phyloP scores from a whole-genome alignment of 1,284 basidiomycete species.

The Takashimella tepidaria region DNA sequence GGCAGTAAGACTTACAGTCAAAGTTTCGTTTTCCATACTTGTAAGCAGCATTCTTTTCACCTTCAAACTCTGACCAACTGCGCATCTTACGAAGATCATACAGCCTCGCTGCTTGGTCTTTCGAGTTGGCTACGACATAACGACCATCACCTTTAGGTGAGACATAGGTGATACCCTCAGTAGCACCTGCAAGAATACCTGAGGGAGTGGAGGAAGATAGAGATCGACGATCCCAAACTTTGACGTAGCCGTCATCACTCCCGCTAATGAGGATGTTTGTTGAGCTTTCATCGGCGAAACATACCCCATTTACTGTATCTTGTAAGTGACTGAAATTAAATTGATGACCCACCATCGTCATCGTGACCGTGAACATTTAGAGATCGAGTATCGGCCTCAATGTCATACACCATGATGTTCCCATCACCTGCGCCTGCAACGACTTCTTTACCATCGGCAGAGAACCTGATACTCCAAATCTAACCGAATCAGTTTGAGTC shows the following conservation, averaged over 20 bases:
- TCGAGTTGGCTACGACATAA: slow-evolving; percentile 95
- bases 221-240: slow-evolving; percentile 95
- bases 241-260: slow-evolving; percentile 88
- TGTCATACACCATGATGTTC: slow-evolving; percentile 72
- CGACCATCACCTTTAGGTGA: slow-evolving; percentile 85
- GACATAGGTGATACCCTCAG: slow-evolving; percentile 87
- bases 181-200: slow-evolving; percentile 89
- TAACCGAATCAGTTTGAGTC: slow-evolving; percentile 17
- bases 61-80: slow-evolving; percentile 63
- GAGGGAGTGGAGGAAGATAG: slow-evolving; percentile 75
- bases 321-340: slow-evolving; percentile 2
- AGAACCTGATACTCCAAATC: slow-evolving; percentile 93
- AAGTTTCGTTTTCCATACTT: slow-evolving; percentile 62
- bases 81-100: slow-evolving; percentile 97
- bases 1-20: slow-evolving; percentile 65
- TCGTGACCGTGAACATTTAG: slow-evolving; percentile 78
- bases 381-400: slow-evolving; percentile 69
- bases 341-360: slow-evolving; percentile 66
- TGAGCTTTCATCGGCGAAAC: slow-evolving; percentile 86
- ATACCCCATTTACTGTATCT: slow-evolving; percentile 76
- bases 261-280: slow-evolving; percentile 92
- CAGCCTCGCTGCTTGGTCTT: slow-evolving; percentile 85
- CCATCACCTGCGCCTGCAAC: slow-evolving; percentile 53
- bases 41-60: slow-evolving; percentile 49
- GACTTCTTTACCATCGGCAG: slow-evolving; percentile 90